Percentiles rank a stretch among this genome's conserved stretches.
Evolutionary conservation across 2,329 filamentous ascomycete genomes (phyloP).

Genomic region (Aureobasidium leucospermi): DNA sequence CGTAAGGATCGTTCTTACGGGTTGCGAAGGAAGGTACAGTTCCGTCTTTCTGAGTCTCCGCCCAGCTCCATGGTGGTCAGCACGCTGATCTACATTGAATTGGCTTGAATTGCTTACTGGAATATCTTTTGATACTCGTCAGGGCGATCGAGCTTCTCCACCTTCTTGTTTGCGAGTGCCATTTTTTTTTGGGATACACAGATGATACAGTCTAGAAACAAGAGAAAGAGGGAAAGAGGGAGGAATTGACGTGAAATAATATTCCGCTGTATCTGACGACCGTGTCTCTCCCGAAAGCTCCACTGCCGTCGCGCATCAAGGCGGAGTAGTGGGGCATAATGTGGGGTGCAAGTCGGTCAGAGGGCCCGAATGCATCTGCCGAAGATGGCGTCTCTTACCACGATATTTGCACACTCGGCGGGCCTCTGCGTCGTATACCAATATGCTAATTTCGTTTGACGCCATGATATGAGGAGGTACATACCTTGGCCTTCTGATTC

Average conservation of each 20-base stretch:
- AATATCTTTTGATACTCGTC: slow-evolving; percentile 19
- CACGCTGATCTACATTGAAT: background rate
- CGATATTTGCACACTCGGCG: background rate
- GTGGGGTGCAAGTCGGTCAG: background rate
- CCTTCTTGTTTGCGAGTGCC: slow-evolving; percentile 3
- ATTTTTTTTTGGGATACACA: background rate
- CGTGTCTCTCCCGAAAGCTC: background rate
- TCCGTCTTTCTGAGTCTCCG: slow-evolving; percentile 53
- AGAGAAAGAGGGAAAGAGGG: background rate
- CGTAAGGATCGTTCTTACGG: slow-evolving; percentile 48
- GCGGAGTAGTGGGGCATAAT: slow-evolving; percentile 7
- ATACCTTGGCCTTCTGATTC: background rate
- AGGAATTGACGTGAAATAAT: background rate
- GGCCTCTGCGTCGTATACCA: background rate
- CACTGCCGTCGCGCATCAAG: background rate
- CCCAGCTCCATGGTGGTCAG: slow-evolving; percentile 35
- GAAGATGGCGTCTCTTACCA: background rate
- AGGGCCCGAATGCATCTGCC: slow-evolving; percentile 3
- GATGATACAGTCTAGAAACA: background rate
- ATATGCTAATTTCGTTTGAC: background rate
- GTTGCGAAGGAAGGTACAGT: slow-evolving; percentile 47
- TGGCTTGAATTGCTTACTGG: slow-evolving; percentile 12
- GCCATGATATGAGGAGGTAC: no score
- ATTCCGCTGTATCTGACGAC: background rate
- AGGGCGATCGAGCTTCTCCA: slow-evolving; percentile 13